These are phyloP conservation scores for Microbotryomycetes sp. DNA, from an alignment of 1,284 basidiomycete species.

Conservation along the genomic window DNA sequence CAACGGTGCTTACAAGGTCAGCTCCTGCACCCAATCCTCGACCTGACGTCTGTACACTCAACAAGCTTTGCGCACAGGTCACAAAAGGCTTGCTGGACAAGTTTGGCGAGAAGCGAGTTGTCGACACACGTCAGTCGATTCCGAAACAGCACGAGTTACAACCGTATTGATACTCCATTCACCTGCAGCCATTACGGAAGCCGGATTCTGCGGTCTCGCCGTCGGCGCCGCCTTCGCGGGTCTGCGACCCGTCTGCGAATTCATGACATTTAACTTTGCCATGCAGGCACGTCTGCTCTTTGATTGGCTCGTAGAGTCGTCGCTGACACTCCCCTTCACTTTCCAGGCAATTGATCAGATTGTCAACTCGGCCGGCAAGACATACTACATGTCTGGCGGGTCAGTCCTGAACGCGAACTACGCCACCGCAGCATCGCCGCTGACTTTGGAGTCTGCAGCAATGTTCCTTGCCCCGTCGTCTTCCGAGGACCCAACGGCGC, in stretches of 20 bases:
- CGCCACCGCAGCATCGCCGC: neutral
- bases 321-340: neutral
- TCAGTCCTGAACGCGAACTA: conserved; percentile 51
- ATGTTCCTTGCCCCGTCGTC: conserved; percentile 80
- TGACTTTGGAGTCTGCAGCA: conserved; percentile 5
- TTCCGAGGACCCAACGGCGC: conserved; percentile 99
- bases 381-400: conserved; percentile 99
- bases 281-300: conserved; percentile 55
- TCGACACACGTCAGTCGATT: conserved; percentile 57
- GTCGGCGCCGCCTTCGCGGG: conserved; percentile 91
- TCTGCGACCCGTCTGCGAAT: conserved; percentile 95
- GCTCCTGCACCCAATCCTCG: conserved; percentile 2
- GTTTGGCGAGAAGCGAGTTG: conserved; percentile 97
- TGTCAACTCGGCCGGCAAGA: conserved; percentile 99
- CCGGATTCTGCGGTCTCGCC: conserved; percentile 96
- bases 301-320: conserved; percentile 27
- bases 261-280: conserved; percentile 94
- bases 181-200: conserved; percentile 51
- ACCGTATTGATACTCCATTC: too few relatives aligned
- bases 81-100: conserved; percentile 98
- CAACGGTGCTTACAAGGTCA: conserved; percentile 98
- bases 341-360: conserved; percentile 93
- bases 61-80: conserved; percentile 50
- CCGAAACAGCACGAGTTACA: too few relatives aligned
- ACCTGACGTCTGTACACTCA: neutral